Evolutionary conservation across 192 early-diverging fungal genomes (phyloP), one percentile per base, ranked within the genome.

Genomic region (Coemansia sp.): DNA sequence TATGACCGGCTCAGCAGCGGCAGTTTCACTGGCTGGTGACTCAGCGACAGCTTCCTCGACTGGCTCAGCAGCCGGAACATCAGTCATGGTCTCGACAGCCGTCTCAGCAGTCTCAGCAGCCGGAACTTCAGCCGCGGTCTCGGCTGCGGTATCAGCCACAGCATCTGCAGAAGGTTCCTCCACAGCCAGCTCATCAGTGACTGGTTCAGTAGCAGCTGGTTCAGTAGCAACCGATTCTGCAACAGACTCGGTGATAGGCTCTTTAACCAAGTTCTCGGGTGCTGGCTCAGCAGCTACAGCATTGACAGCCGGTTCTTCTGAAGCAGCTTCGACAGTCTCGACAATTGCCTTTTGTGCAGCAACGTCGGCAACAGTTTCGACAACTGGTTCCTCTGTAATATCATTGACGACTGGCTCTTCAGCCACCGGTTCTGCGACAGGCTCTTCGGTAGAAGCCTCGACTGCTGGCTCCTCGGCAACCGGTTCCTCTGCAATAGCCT

Each of bases 211-310:
- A 34, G 36, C 57, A 7, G 51, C 55, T 15, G 65, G 32, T 43
- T 67, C 66, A n/a, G 52, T 32, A 38, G 38, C 36, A 52, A 52
- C 62, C 5, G 18, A 5, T 48, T 64, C 58, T 60, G 58, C 58
- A 38, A 60, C 34, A 12, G 58, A 4, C 36, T 60, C 56, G 4
- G 56, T 22, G 20, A 20, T 18, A 18, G 54, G 54, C 20, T 56
- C 56, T 5, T 18, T 9, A 33, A 32, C 56, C n/a, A 5, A 32
- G 4, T 57, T 32, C 5, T 68, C 45, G 14, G 12, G 32, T 20
- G 45, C 63, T 11, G 43, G 62, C 4, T 5, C 64, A 17, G 22
- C 0, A 28, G 33, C 56, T 57, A 45, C 60, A 39, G 37, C 37
- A 18, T 62, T n/a, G 36, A 39, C 38, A 62, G 38, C 58, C 0